A percentile compares a stretch with the other conserved stretches of the same genome.
These are phyloP conservation scores for Wickerhamiella dianesei DNA, from an alignment of 805 yeast species.

Conservation along the genomic window DNA sequence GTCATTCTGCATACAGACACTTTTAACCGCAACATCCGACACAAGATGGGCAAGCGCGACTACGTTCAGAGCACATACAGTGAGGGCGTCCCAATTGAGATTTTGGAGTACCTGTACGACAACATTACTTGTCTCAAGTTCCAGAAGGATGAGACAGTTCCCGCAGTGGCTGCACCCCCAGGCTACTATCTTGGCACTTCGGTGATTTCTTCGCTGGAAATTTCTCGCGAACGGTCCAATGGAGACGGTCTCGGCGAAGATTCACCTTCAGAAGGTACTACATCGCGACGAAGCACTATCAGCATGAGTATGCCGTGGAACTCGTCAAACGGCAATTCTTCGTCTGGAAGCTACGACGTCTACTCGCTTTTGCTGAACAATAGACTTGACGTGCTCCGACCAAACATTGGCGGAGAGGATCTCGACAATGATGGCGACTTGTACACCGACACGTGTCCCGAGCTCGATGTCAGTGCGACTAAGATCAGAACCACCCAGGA, in stretches of 20 bases:
- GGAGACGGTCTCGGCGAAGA: not conserved
- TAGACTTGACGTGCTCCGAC: slow-evolving; percentile 25
- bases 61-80: slow-evolving; percentile 36
- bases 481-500: not conserved
- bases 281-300: not conserved
- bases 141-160: slow-evolving; percentile 30
- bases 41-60: slow-evolving; percentile 52
- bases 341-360: slow-evolving; percentile 1
- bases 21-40: slow-evolving; percentile 52
- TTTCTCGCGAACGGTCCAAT: not conserved
- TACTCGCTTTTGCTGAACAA: slow-evolving; percentile 26
- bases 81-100: slow-evolving; percentile 26
- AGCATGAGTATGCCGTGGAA: not conserved
- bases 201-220: not conserved
- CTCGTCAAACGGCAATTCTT: not conserved
- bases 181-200: not conserved
- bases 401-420: slow-evolving; percentile 20
- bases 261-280: not conserved
- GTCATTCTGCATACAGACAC: slow-evolving; percentile 63
- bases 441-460: not conserved
- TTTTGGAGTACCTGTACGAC: slow-evolving; percentile 44
- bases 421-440: too few species aligned
- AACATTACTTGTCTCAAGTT: slow-evolving; percentile 52
- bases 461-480: not conserved
- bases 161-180: slow-evolving; percentile 7